Evolutionary conservation across 805 yeast genomes (phyloP).

Genomic region (Nakazawaea wyomingensis): DNA sequence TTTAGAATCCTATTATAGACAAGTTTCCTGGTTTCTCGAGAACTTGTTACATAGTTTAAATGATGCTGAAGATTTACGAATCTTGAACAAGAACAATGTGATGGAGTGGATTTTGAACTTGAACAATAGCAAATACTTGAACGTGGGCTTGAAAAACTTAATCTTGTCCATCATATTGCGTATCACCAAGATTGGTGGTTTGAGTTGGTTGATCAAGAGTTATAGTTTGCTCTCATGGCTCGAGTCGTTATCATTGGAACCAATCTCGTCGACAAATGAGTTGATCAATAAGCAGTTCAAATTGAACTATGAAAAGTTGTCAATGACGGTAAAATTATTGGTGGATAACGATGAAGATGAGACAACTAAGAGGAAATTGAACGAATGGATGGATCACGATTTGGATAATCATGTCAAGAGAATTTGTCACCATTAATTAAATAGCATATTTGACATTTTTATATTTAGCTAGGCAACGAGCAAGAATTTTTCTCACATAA

Average conservation of each 20-base stretch:
- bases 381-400: constrained; percentile 59
- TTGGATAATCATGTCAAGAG: constrained; percentile 41
- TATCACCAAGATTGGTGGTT: constrained; percentile 51
- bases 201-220: constrained; percentile 53
- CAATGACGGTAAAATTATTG: constrained; percentile 35
- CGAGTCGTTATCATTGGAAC: constrained; percentile 27
- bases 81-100: constrained; percentile 48
- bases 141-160: constrained; percentile 29
- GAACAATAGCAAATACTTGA: constrained; percentile 43
- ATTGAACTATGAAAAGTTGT: constrained; percentile 41
- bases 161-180: constrained; percentile 38
- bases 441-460: too few relatives aligned
- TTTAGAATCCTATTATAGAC: constrained; percentile 48
- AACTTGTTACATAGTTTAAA: constrained; percentile 43
- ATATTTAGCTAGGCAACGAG: too few relatives aligned
- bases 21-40: constrained; percentile 62
- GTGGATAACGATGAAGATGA: constrained; percentile 25
- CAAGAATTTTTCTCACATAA: too few relatives aligned
- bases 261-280: constrained; percentile 10
- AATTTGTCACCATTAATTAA: constrained; percentile 18
- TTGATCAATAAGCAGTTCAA: constrained; percentile 26
- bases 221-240: constrained; percentile 39
- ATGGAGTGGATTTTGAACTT: constrained; percentile 66
- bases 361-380: constrained; percentile 45
- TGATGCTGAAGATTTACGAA: constrained; percentile 44